phyloP scores from a whole-genome alignment of 2,329 filamentous ascomycete genomes.

The Fusarium sp. region DNA sequence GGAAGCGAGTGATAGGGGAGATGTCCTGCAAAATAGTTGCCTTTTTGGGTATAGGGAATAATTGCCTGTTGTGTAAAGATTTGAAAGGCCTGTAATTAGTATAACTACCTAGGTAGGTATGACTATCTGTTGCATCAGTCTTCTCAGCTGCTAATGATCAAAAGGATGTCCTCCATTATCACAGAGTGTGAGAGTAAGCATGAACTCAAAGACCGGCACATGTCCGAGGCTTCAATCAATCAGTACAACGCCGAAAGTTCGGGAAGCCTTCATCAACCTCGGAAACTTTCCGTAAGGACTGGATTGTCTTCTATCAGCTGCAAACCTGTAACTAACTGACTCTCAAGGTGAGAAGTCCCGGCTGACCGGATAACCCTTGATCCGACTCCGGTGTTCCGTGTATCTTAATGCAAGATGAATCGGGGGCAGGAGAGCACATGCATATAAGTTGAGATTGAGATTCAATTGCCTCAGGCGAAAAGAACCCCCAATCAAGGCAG shows the following conservation, averaged over 20 bases:
- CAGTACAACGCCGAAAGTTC: not conserved
- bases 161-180: not conserved
- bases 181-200: not conserved
- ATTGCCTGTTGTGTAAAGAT: not conserved
- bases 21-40: slow-evolving; percentile 17
- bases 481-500: slow-evolving; percentile 1
- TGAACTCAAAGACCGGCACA: slow-evolving; percentile 19
- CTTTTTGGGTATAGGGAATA: slow-evolving; percentile 21
- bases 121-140: not conserved
- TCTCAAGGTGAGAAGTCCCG: slow-evolving; percentile 4
- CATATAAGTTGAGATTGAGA: not conserved
- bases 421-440: not conserved
- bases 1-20: not conserved
- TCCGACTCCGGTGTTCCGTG: slow-evolving; percentile 16
- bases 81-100: too few relatives aligned
- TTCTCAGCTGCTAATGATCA: not conserved
- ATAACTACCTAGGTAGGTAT: too few relatives aligned
- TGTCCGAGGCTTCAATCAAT: slow-evolving; percentile 27
- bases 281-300: slow-evolving; percentile 30
- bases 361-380: slow-evolving; percentile 29
- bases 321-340: not conserved
- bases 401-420: not conserved
- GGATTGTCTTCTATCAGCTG: not conserved
- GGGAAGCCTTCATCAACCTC: slow-evolving; percentile 22
- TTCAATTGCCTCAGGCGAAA: slow-evolving; percentile 1